Percentiles rank a stretch among this genome's conserved stretches.
Evolutionary conservation across 495 filamentous ascomycete species (phyloP).

Genomic region (Aspergillus ellipticus): DNA sequence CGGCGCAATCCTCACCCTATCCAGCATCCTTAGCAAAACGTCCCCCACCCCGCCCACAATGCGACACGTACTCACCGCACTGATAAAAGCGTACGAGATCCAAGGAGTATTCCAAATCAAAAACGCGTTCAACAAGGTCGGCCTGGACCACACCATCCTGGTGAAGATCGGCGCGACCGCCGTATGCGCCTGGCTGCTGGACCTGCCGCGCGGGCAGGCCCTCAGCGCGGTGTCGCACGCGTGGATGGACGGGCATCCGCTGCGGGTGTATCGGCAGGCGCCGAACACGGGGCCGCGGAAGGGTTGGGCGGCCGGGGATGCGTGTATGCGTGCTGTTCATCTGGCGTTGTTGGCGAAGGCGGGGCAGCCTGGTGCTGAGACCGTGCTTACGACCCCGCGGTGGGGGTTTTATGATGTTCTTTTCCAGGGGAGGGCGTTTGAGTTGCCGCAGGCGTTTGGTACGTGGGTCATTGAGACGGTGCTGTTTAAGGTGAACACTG

Average conservation of each 20-base stretch:
- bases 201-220: constrained; percentile 22
- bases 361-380: constrained; percentile 34
- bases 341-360: constrained; percentile 26
- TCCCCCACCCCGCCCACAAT: constrained; percentile 7
- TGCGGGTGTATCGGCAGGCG: constrained; percentile 29
- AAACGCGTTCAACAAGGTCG: constrained; percentile 38
- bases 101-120: constrained; percentile 38
- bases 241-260: constrained; percentile 38
- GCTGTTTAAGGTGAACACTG: constrained; percentile 37
- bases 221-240: constrained; percentile 38
- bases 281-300: constrained; percentile 40
- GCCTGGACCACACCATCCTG: constrained; percentile 45
- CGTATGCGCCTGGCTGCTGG: constrained; percentile 35
- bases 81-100: constrained; percentile 48
- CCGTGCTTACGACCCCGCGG: constrained; percentile 26
- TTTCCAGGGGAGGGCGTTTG: constrained; percentile 23
- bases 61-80: constrained; percentile 26
- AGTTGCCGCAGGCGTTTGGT: constrained; percentile 27
- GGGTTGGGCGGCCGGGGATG: constrained; percentile 47
- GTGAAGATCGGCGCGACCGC: constrained; percentile 43
- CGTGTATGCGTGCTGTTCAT: constrained; percentile 42
- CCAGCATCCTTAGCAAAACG: constrained; percentile 12
- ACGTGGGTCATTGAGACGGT: constrained; percentile 35
- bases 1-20: constrained; percentile 33
- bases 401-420: constrained; percentile 38